Evolutionary conservation across 1,139 yeast species (phyloP), one percentile per base, ranked within the genome.

Genomic region (Taphrina populina): DNA sequence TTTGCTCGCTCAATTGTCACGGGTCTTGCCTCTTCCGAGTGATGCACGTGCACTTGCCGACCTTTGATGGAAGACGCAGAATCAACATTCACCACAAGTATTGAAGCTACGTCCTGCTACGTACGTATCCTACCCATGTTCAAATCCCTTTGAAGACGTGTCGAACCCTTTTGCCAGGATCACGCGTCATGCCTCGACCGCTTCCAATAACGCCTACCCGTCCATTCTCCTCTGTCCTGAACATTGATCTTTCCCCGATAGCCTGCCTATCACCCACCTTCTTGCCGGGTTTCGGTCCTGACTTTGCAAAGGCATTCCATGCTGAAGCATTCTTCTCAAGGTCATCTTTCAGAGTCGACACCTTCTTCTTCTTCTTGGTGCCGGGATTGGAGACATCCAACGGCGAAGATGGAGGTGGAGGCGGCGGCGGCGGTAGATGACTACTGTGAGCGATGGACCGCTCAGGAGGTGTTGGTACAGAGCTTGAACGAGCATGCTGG

Each of bases 151-250:
- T 44, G 23, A 35, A 47, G 13, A 36, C 53, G 20, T 47, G 53
- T 15, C 53, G 43, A 2, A 35, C 44, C 23, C 53, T 24, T 19
- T 36, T 35, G 17, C 33, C 27, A 3, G 39, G 45, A 13, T 56
- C 58, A 30, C 54, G 57, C 21, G 63, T 55, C 57, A 58, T 60
- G 1, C 64, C 60, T 24, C 59, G 61, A 4, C 65, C 65, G 2
- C 67, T 61, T 19, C 64, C 63, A 8, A 60, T 49, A 20, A 66
- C 63, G 2, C 70, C 70, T 2, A 68, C 67, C 57, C 64, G 62
- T 1, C 67, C 69, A 2, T 58, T 60, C 13, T 64, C 66, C 3
- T 68, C 63, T 4, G 69, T 62, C 8, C 62, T 57, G 47, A 69
- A 68, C 59, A 66, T 65, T 7, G 68, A 64, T 2, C 59, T 53